Evolutionary conservation across 257 asterid species (phyloP).

Genomic region (Nicotiana sylvestris): DNA sequence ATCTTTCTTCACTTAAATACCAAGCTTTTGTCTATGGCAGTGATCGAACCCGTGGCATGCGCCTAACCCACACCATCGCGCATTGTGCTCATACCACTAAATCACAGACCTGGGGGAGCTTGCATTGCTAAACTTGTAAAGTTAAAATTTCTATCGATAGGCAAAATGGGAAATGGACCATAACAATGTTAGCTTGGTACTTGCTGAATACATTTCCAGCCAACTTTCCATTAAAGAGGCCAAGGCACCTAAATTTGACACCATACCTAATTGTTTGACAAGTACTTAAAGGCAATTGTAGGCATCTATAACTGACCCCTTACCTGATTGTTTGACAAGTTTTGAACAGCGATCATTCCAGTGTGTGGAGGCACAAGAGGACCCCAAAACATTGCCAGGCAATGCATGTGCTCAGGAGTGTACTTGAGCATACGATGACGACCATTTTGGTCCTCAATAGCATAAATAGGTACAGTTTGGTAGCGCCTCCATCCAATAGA

Average conservation of each 20-base stretch:
- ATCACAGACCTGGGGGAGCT: background rate
- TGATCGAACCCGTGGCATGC: background rate
- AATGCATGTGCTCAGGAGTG: constrained; percentile 99
- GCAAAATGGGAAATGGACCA: background rate
- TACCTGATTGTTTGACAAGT: constrained; percentile 87
- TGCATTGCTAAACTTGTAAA: background rate
- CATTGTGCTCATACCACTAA: background rate
- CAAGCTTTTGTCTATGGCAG: background rate
- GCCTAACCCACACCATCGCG: background rate
- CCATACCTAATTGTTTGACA: constrained; percentile 73
- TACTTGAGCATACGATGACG: constrained; percentile 96
- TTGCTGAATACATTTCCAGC: background rate
- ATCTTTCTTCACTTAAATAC: background rate
- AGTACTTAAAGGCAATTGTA: constrained; percentile 28
- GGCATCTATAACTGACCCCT: background rate
- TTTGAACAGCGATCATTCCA: constrained; percentile 89
- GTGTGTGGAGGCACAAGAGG: constrained; percentile 97
- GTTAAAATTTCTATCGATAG: background rate
- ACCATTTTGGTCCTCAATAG: constrained; percentile 88
- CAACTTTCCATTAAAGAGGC: constrained; percentile 9
- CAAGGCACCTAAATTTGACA: background rate
- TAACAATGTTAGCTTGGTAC: background rate
- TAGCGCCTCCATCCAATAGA: constrained; percentile 99
- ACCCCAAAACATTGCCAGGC: constrained; percentile 99
- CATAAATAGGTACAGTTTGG: constrained; percentile 85